Evolutionary conservation across 2,329 filamentous ascomycete species (phyloP).

Genomic region (Laburnicola sp.): DNA sequence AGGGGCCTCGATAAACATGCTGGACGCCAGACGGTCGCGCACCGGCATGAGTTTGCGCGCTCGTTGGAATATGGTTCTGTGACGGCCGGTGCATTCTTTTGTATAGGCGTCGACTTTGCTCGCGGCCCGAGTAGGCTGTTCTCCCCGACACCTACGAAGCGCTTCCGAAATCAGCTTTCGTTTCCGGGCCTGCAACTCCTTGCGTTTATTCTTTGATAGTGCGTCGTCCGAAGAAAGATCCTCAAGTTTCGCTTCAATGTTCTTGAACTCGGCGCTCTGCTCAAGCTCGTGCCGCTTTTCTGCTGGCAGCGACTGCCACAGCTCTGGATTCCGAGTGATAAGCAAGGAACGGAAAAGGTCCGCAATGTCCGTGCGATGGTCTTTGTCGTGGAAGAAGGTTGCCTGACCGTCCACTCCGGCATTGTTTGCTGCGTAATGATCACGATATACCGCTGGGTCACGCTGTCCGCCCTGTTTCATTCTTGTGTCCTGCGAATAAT

Average conservation of each 20-base stretch:
- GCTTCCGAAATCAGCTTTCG: conserved; percentile 17
- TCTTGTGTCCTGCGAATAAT: conserved; percentile 14
- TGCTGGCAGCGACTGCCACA: too few relatives aligned
- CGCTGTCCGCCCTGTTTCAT: conserved; percentile 14
- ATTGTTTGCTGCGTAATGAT: conserved; percentile 14
- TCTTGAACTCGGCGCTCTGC: conserved; percentile 15
- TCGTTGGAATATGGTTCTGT: conserved; percentile 14
- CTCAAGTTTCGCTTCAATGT: conserved; percentile 17
- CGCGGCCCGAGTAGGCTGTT: conserved; percentile 1
- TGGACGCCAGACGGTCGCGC: conserved; percentile 6
- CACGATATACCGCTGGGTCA: conserved; percentile 12
- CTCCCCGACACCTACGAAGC: conserved; percentile 1
- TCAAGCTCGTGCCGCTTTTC: too few relatives aligned
- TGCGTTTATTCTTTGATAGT: conserved; percentile 19
- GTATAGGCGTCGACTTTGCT: conserved; percentile 11
- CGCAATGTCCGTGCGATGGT: too few relatives aligned
- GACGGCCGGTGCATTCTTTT: conserved; percentile 10
- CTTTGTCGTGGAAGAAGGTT: too few relatives aligned
- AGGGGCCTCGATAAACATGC: conserved; percentile 11
- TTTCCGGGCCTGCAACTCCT: conserved; percentile 16
- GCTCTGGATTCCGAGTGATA: too few relatives aligned
- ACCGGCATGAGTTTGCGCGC: conserved; percentile 11
- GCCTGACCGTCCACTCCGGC: conserved; percentile 3
- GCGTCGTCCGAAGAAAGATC: conserved; percentile 12
- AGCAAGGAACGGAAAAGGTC: too few relatives aligned